A percentile compares a stretch with the other conserved stretches of the same genome.
Conservation (phyloP, 208 protist genomes). For the Trypanosoma theileri region DNA sequence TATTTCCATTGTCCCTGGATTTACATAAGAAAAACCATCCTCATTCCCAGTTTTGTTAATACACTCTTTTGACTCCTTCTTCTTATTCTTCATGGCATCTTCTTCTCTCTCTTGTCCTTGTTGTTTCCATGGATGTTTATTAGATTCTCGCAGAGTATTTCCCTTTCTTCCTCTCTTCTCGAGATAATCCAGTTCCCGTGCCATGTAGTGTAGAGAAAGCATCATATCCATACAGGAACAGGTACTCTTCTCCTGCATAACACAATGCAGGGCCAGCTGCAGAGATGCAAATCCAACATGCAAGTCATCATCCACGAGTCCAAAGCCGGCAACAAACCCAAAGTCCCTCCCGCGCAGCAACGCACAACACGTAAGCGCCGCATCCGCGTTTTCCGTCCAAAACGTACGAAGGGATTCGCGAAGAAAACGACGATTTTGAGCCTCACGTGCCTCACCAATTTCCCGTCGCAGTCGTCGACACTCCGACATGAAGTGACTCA, state of each 20-base stretch:
- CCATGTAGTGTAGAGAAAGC: constrained; percentile 58
- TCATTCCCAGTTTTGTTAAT: too few relatives aligned
- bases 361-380: constrained; percentile 57
- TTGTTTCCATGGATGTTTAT: background rate
- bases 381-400: constrained; percentile 55
- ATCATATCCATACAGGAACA: constrained; percentile 50
- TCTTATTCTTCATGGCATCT: background rate
- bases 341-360: constrained; percentile 55
- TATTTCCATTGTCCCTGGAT: background rate
- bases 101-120: background rate
- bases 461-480: constrained; percentile 49
- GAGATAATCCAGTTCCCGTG: constrained; percentile 48
- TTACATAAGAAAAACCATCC: background rate
- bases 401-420: constrained; percentile 49
- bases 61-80: background rate
- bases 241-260: constrained; percentile 35
- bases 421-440: constrained; percentile 32
- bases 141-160: background rate
- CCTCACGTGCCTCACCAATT: constrained; percentile 35
- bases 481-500: constrained; percentile 60
- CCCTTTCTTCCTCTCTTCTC: constrained; percentile 17
- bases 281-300: constrained; percentile 45
- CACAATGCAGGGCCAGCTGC: constrained; percentile 29
- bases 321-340: constrained; percentile 62
- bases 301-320: constrained; percentile 56